Evolutionary conservation across 148 eudicot genomes (phyloP), one percentile per base, ranked within the genome.

Genomic region (Diospyros lotus): DNA sequence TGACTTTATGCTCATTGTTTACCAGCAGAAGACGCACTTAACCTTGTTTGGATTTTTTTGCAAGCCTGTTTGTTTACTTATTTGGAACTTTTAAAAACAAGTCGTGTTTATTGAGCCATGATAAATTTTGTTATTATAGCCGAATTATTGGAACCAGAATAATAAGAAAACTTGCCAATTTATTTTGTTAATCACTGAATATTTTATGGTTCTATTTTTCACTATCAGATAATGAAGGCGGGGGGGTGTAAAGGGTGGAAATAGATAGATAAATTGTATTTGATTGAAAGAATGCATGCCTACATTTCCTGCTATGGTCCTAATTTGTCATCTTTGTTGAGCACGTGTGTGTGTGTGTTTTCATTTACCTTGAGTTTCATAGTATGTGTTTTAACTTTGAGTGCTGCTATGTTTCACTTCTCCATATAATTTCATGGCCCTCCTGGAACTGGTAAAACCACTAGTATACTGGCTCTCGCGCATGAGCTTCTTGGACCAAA

Each of bases 371-470:
- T 43, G 41, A 13, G 51, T 43, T 6, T 17, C 28, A 12, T 42
- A n/a, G 14, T 41, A n/a, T 61, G 58, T 48, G 9, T 63, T 58
- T 58, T 68, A 43, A 63, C 40, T 65, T 46, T 42, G 7, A 59
- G 9, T 44, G 38, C 53, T 63, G 70, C 64, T 46, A 70, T 43
- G 40, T 13, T 62, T 62, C 45, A 64, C 39, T 71, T 13, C 11
- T 62, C 43, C 12, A 12, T 58, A n/a, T 64, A 10, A 45, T 64
- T 73, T 63, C 77, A 94, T 97, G 98, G 98, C 69, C 97, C 98
- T 58, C 98, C 98, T 46, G 98, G 98, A 74, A 92, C 98, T 9
- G 97, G 97, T 18, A 95, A 92, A 74, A 95, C 98, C 66, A 95
- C 98, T 8, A 92, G 98, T 75, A 90, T 92, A 64, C 85, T 95